phyloP scores from a whole-genome alignment of 1,284 basidiomycete species.

The Pterula multifida region DNA sequence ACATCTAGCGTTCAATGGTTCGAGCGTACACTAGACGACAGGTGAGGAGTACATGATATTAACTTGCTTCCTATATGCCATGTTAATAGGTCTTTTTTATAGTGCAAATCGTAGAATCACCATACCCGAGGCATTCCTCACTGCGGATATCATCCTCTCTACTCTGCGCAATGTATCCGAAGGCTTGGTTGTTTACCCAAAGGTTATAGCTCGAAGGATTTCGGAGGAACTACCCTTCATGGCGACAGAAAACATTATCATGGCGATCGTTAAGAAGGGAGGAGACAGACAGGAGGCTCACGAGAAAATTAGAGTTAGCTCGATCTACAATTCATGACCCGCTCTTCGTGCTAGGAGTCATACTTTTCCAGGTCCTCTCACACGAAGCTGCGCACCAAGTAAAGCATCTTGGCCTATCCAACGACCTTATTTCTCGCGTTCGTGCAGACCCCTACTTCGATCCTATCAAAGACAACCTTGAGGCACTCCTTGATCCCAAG shows the following conservation, averaged over 20 bases:
- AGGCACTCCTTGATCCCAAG: slow-evolving; percentile 64
- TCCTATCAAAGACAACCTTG: slow-evolving; percentile 52
- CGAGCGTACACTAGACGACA: slow-evolving; percentile 91
- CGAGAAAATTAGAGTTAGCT: slow-evolving; percentile 81
- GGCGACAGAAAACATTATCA: slow-evolving; percentile 98
- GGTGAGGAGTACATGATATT: slow-evolving; percentile 26
- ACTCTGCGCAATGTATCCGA: slow-evolving; percentile 96
- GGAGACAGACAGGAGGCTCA: slow-evolving; percentile 96
- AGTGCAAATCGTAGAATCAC: slow-evolving; percentile 95
- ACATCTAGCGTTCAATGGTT: slow-evolving; percentile 93
- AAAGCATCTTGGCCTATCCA: slow-evolving; percentile 90
- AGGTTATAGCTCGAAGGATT: slow-evolving; percentile 88
- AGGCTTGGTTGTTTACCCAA: slow-evolving; percentile 95
- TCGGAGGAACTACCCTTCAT: slow-evolving; percentile 97
- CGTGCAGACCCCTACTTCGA: slow-evolving; percentile 52
- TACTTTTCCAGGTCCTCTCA: slow-evolving; percentile 56
- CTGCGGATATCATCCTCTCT: slow-evolving; percentile 91
- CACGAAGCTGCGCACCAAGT: slow-evolving; percentile 94
- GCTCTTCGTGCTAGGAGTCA: neutral
- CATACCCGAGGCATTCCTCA: slow-evolving; percentile 94
- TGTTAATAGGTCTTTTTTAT: slow-evolving; percentile 6
- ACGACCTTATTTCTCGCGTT: slow-evolving; percentile 91
- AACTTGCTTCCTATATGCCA: slow-evolving; percentile 2
- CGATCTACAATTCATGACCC: slow-evolving; percentile 6
- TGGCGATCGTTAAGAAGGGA: slow-evolving; percentile 94